phyloP scores from a whole-genome alignment of 73 alveolate species.

The Urostyla sp. region DNA sequence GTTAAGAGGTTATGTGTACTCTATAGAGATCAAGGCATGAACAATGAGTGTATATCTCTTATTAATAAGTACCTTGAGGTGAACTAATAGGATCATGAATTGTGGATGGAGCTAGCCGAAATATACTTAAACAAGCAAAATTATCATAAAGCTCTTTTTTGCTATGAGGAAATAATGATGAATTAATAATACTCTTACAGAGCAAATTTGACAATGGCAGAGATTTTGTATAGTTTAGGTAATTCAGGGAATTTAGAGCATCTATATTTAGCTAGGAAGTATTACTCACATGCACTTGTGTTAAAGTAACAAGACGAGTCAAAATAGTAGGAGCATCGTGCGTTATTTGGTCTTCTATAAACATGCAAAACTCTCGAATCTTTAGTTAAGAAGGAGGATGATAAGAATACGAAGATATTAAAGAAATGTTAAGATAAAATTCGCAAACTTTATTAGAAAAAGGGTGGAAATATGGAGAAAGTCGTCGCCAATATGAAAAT shows the following conservation, averaged over 20 bases:
- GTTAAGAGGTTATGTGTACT: slow-evolving; percentile 50
- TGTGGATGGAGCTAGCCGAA: slow-evolving; percentile 58
- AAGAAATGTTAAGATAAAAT: slow-evolving; percentile 51
- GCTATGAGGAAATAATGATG: slow-evolving; percentile 59
- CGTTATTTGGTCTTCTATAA: slow-evolving; percentile 50
- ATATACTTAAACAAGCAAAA: slow-evolving; percentile 34
- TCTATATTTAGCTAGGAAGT: slow-evolving; percentile 50
- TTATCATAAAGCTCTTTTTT: slow-evolving; percentile 46
- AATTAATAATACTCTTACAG: slow-evolving; percentile 28
- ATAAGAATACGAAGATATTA: slow-evolving; percentile 45
- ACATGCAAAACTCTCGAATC: slow-evolving; percentile 46
- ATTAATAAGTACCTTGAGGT: slow-evolving; percentile 39
- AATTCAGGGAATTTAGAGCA: slow-evolving; percentile 47
- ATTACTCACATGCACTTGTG: slow-evolving; percentile 53
- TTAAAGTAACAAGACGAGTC: not conserved
- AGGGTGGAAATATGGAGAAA: not conserved
- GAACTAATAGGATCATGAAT: slow-evolving; percentile 30
- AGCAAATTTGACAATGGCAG: slow-evolving; percentile 50
- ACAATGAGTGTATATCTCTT: slow-evolving; percentile 38
- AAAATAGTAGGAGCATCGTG: not conserved
- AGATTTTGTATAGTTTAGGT: slow-evolving; percentile 42
- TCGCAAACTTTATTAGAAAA: slow-evolving; percentile 2
- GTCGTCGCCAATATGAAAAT: slow-evolving; percentile 3
- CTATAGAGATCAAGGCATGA: slow-evolving; percentile 11
- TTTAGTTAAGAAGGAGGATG: slow-evolving; percentile 49